Base-by-base conservation (phyloP, 371 early-diverging fungal species). In the Cokeromyces recurvatus region DNA sequence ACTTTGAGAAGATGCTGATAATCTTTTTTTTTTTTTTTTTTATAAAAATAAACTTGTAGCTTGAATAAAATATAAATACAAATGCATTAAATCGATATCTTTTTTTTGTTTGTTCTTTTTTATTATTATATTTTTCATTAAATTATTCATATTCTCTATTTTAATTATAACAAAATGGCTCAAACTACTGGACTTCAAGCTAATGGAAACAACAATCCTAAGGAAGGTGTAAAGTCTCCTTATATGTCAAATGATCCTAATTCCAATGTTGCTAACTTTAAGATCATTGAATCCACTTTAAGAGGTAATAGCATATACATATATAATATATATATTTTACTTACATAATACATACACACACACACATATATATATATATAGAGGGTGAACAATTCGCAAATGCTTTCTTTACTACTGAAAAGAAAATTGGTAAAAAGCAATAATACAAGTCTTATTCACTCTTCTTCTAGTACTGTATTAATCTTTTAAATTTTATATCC, bases 321-420 rank as follows among this genome's bases (percentile, higher is more conserved):
- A n/a, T n/a, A n/a, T n/a, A n/a, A n/a, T n/a, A n/a, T n/a, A n/a
- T n/a, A n/a, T n/a, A n/a, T n/a, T n/a, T n/a, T n/a, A n/a, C n/a
- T n/a, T n/a, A n/a, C n/a, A n/a, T n/a, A n/a, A n/a, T n/a, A n/a
- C n/a, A n/a, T n/a, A n/a, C n/a, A n/a, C n/a, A n/a, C n/a, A n/a
- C n/a, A 29, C 29, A 5, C 5, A 29, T 29, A 21, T 39, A 11
- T 42, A 46, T 32, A 36, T 23, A 7, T 37, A 34, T 57, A 79
- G 95, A 97, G 85, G 97, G 97, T 32, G 97, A 97, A 62, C 97
- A 97, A 72, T 97, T 97, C 69, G 94, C 94, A 48, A 95, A 94
- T 68, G 97, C 97, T 35, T 95, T 95, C 79, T 97, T 97, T 48
- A 87, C 90, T 53, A 91, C 91, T 34, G 92, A 85, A 55, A 95